Conservation (phyloP, 2,329 filamentous ascomycete genomes). For the Talaromyces funiculosus region DNA sequence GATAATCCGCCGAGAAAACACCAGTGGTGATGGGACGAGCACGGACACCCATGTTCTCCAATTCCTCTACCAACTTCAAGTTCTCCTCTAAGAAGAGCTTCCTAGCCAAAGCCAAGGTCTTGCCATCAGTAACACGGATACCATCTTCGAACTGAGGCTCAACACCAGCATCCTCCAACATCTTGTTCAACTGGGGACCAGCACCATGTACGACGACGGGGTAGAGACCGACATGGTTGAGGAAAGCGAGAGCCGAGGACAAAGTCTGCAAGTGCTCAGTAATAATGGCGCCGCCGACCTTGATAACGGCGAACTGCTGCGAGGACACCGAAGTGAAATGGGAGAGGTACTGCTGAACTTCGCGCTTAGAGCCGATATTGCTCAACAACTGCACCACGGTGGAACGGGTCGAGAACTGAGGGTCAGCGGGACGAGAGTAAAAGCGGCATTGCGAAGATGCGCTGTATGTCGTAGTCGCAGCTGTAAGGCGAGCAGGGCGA, state of each 20-base stretch:
- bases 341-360: slow-evolving; percentile 95
- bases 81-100: slow-evolving; percentile 96
- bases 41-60: slow-evolving; percentile 84
- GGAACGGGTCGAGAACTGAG: slow-evolving; percentile 61
- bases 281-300: slow-evolving; percentile 93
- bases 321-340: slow-evolving; percentile 96
- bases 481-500: slow-evolving; percentile 17
- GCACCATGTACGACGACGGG: slow-evolving; percentile 94
- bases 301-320: slow-evolving; percentile 96
- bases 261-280: slow-evolving; percentile 91
- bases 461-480: neutral
- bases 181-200: slow-evolving; percentile 88
- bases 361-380: slow-evolving; percentile 92
- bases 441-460: slow-evolving; percentile 30
- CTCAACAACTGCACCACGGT: slow-evolving; percentile 87
- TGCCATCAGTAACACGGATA: slow-evolving; percentile 90
- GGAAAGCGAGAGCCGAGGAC: slow-evolving; percentile 79
- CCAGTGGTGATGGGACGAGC: slow-evolving; percentile 84
- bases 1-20: slow-evolving; percentile 87
- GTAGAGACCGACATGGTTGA: slow-evolving; percentile 91
- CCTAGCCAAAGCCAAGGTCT: slow-evolving; percentile 84
- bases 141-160: slow-evolving; percentile 96
- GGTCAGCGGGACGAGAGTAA: slow-evolving; percentile 44
- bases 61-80: slow-evolving; percentile 79
- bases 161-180: slow-evolving; percentile 82